Conservation (phyloP, 2,329 filamentous ascomycete genomes). For the Diaporthe ilicicola region DNA sequence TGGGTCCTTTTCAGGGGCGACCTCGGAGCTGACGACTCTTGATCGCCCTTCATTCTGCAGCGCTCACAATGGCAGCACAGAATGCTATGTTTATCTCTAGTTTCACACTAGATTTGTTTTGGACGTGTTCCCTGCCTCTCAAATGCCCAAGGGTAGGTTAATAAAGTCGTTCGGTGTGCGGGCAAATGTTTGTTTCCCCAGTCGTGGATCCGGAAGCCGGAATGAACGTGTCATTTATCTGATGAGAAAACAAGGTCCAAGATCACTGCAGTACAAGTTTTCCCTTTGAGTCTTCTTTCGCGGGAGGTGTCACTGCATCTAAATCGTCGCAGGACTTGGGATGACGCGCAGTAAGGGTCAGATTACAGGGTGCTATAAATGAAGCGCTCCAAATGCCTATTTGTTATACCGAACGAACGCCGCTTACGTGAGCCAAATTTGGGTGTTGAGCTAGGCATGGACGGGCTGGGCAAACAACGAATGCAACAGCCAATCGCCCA, state of each 20-base stretch:
- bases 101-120: not conserved
- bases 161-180: not conserved
- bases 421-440: conserved; percentile 18
- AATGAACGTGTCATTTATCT: conserved; percentile 3
- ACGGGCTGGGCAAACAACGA: not conserved
- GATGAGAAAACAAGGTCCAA: not conserved
- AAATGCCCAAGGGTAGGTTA: not conserved
- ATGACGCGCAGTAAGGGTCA: not conserved
- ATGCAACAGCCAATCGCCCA: conserved; percentile 16
- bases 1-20: not conserved
- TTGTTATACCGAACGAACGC: conserved; percentile 14
- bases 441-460: conserved; percentile 8
- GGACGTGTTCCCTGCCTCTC: not conserved
- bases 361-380: not conserved
- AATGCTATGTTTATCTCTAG: not conserved
- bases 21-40: not conserved
- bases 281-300: not conserved
- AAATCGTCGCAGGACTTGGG: conserved; percentile 2
- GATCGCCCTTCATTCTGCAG: not conserved
- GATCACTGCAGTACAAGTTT: not conserved
- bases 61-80: not conserved
- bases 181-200: not conserved
- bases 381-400: not conserved
- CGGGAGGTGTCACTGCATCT: conserved; percentile 4
- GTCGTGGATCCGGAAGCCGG: conserved; percentile 15